Evolutionary conservation across 306 rosid genomes (phyloP), one percentile per base, ranked within the genome.

Genomic region (Trifolium subterraneum): DNA sequence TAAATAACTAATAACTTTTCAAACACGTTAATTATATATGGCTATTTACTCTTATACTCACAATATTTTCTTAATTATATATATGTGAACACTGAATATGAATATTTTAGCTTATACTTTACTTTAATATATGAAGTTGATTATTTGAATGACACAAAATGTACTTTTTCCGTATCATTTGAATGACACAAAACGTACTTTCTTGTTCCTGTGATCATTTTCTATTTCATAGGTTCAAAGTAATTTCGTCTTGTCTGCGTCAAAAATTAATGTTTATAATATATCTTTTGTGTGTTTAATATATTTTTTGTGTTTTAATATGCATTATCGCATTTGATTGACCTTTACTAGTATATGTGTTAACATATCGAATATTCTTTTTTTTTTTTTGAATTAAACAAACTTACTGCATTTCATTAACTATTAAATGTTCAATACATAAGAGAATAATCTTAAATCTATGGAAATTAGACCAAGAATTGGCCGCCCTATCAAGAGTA

Each of bases 201-300:
- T 22, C 23, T 2, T 44, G 60, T 73, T 45, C 76, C 76, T 2
- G 0, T 2, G 10, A 7, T 8, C 41, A 7, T 8, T 8, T 8
- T 8, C 41, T 8, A 7, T 8, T 8, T 8, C 18, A 14, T 25
- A 56, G 29, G 59, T 83, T 85, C 88, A 70, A 67, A 31, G 80
- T 42, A 79, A 74, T 72, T 87, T 87, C 79, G 68, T 79, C 10
- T 39, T 64, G 29, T 62, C 62, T 64, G 54, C 65, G 10, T 31
- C 38, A 56, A 22, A 42, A 52, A 23, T 22, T 27, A 8, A 20
- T 9, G 31, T 20, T 73, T n/a, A n/a, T n/a, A n/a, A n/a, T n/a
- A n/a, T n/a, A n/a, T n/a, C n/a, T n/a, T n/a, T n/a, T n/a, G n/a
- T n/a, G n/a, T n/a, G n/a, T n/a, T 31, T 4, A 35, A 9, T 8